Percentiles rank a stretch among this genome's conserved stretches.
Evolutionary conservation across 768 basidiomycete species (phyloP).

Genomic region (Steccherinum ochraceum): DNA sequence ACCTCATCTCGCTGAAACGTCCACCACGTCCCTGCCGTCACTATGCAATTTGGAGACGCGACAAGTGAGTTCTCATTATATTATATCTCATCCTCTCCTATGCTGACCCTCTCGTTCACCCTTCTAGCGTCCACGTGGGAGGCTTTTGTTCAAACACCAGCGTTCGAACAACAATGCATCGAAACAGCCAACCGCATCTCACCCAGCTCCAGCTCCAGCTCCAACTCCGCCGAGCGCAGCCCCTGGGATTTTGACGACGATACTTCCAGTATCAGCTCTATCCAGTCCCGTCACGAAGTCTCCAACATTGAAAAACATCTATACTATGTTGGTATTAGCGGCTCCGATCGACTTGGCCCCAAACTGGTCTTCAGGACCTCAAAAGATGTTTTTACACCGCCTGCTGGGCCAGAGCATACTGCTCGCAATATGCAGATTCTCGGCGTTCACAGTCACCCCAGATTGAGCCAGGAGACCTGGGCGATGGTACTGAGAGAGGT

Average conservation of each 20-base stretch:
- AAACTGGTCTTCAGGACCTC: slow-evolving; percentile 32
- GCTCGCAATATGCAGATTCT: slow-evolving; percentile 25
- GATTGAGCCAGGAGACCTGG: slow-evolving; percentile 18
- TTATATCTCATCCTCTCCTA: too few relatives aligned
- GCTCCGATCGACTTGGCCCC: slow-evolving; percentile 23
- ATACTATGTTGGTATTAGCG: slow-evolving; percentile 27
- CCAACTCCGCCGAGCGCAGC: background rate
- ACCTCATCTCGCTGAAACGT: too few relatives aligned
- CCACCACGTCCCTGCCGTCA: too few relatives aligned
- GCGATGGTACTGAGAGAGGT: slow-evolving; percentile 14
- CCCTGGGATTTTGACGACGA: slow-evolving; percentile 3
- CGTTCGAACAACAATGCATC: too few relatives aligned
- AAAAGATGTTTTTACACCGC: slow-evolving; percentile 22
- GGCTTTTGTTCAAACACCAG: too few relatives aligned
- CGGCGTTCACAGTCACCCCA: too few relatives aligned
- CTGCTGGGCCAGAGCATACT: slow-evolving; percentile 25
- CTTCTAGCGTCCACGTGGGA: too few relatives aligned
- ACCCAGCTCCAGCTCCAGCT: background rate
- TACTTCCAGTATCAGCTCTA: slow-evolving; percentile 1
- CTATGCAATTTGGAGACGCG: too few relatives aligned
- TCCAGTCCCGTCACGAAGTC: slow-evolving; percentile 15
- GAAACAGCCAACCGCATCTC: background rate
- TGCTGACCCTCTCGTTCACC: slow-evolving; percentile 2
- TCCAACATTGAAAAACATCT: slow-evolving; percentile 23
- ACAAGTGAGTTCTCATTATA: too few relatives aligned